These are phyloP conservation scores for Lodderomyces metapsilosis DNA, from an alignment of 1,139 yeast genomes.

Conservation along the genomic window DNA sequence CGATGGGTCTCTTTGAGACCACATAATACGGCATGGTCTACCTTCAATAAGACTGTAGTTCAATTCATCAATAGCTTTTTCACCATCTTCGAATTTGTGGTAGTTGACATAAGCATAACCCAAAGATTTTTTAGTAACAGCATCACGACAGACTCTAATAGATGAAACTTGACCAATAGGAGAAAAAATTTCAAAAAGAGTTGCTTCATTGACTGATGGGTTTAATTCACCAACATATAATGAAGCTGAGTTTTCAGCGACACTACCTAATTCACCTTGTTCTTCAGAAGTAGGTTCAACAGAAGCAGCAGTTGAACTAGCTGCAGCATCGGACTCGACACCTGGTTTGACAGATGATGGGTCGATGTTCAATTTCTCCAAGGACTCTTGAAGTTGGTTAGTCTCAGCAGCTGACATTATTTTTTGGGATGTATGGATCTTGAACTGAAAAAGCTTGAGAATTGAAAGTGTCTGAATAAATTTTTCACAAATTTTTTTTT, in stretches of 20 bases:
- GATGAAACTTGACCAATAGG: constrained; percentile 95
- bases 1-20: constrained; percentile 99
- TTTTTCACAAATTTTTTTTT: constrained; percentile 11
- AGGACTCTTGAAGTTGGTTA: constrained; percentile 52
- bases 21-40: constrained; percentile 98
- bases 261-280: constrained; percentile 25
- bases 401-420: constrained; percentile 51
- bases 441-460: background rate
- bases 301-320: constrained; percentile 18
- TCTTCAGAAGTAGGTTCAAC: constrained; percentile 25
- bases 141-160: constrained; percentile 98
- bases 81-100: constrained; percentile 88
- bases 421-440: constrained; percentile 6
- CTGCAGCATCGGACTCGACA: constrained; percentile 26
- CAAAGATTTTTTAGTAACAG: constrained; percentile 92
- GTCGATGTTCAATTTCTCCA: constrained; percentile 53
- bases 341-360: constrained; percentile 23
- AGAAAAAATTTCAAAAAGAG: constrained; percentile 90
- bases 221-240: constrained; percentile 97
- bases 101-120: constrained; percentile 99
- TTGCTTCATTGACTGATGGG: constrained; percentile 90
- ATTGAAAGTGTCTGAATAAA: constrained; percentile 9
- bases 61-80: constrained; percentile 91
- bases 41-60: constrained; percentile 95
- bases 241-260: constrained; percentile 69